Base-by-base conservation (phyloP, 441 rosid genomes). In the Adansonia gregorii region DNA sequence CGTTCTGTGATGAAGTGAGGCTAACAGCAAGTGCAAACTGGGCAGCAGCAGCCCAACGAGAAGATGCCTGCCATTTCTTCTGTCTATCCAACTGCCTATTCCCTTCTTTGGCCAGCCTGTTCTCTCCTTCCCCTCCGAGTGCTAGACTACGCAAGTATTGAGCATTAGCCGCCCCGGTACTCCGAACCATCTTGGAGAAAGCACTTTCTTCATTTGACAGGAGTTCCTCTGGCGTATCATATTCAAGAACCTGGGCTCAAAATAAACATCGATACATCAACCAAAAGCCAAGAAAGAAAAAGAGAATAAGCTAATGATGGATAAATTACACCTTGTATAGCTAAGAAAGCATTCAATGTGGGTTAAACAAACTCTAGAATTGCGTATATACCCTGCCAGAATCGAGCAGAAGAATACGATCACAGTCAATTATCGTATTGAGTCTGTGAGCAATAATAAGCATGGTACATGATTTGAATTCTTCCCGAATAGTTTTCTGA, bases 31-130 rank as follows among this genome's bases (percentile, higher is more conserved):
- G 87, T 27, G 99, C 99, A 80, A 86, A 92, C 83, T 89, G 95
- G 51, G 98, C 97, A 54, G 98, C 98, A 15, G 97, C 97, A 70
- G 97, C 95, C 99, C 98, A 96, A 11, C 94, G 96, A 61, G 99
- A 92, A 80, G 98, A 93, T 58, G 98, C 98, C 69, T 86, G 80
- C 97, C 97, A 88, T 88, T 80, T 90, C 82, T 91, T 92, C 77
- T 82, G 89, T 67, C 89, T 91, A 75, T 91, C 97, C 52, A 73
- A 74, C 80, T 67, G 84, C 80, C 76, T 82, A 70, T 78, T 77
- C 78, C 76, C 87, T 76, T 83, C 87, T 67, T 77, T 84, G 67
- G 35, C 76, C 70, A 61, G 39, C 76, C 80, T 84, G 79, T 83
- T 78, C 66, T 82, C 89, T 64, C 80, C 85, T 67, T 81, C 83